Percentiles rank a stretch among this genome's conserved stretches.
Conservation (phyloP, 2,329 filamentous ascomycete genomes). For the Pseudopithomyces maydicus region DNA sequence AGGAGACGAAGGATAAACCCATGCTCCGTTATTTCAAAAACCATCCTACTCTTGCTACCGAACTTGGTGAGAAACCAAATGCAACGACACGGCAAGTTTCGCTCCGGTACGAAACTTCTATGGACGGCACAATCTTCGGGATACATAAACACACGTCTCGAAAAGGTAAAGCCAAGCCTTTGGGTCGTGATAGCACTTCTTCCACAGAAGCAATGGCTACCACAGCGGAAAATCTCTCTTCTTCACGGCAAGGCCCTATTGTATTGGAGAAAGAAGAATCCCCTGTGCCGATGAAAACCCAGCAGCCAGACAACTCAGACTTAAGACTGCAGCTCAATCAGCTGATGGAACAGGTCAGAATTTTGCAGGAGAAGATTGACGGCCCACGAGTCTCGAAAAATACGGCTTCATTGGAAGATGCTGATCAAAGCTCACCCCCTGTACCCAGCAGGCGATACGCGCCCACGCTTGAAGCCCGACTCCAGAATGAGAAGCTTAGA, state of each 20-base stretch:
- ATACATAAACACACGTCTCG: neutral
- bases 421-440: neutral
- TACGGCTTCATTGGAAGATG: too few species aligned
- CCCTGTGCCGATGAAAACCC: neutral
- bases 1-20: neutral
- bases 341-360: conserved; percentile 19
- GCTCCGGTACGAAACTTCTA: neutral
- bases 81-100: neutral
- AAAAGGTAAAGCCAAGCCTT: neutral
- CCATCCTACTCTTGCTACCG: neutral
- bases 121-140: neutral
- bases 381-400: neutral
- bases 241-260: neutral
- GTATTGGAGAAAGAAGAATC: neutral
- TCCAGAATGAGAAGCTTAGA: neutral
- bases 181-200: neutral
- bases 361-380: conserved; percentile 12
- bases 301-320: neutral
- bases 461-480: neutral
- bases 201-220: neutral
- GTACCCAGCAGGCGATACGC: neutral
- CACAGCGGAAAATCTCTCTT: neutral
- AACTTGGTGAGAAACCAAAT: too few species aligned
- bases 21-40: neutral
- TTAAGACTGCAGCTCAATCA: conserved; percentile 18